These are phyloP conservation scores for Rhizopus sp. DNA, from an alignment of 371 early-diverging fungal species.

Conservation along the genomic window DNA sequence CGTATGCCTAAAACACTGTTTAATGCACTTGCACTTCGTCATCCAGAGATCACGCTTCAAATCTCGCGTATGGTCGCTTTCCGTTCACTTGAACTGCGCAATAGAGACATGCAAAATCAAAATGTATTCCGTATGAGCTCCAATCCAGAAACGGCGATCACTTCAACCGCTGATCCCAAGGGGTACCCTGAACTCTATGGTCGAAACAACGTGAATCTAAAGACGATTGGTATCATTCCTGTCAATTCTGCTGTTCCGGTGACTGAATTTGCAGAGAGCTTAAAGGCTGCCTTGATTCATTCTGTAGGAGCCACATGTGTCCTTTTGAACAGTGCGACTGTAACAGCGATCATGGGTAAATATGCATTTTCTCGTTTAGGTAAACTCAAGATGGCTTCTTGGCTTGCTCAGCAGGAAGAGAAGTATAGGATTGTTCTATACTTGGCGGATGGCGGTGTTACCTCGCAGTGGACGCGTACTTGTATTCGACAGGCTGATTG, in stretches of 20 bases:
- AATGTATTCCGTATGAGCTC: slow-evolving; percentile 16
- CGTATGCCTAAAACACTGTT: slow-evolving; percentile 95
- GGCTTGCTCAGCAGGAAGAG: slow-evolving; percentile 96
- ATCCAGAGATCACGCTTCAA: slow-evolving; percentile 91
- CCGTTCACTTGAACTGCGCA: slow-evolving; percentile 61
- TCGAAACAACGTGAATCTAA: slow-evolving; percentile 86
- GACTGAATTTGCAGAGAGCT: slow-evolving; percentile 82
- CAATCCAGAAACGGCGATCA: slow-evolving; percentile 6
- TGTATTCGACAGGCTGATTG: slow-evolving; percentile 98
- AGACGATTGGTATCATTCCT: slow-evolving; percentile 92
- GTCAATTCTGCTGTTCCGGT: slow-evolving; percentile 84
- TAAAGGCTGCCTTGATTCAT: slow-evolving; percentile 74
- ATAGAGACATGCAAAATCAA: slow-evolving; percentile 16
- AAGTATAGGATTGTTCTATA: slow-evolving; percentile 84
- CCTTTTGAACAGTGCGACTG: slow-evolving; percentile 78
- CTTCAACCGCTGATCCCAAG: slow-evolving; percentile 14
- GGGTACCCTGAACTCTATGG: slow-evolving; percentile 55
- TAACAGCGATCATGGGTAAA: slow-evolving; percentile 82
- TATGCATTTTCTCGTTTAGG: slow-evolving; percentile 93
- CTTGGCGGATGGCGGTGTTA: slow-evolving; percentile 91
- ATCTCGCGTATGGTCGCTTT: slow-evolving; percentile 90
- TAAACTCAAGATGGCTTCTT: slow-evolving; percentile 85
- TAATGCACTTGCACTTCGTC: slow-evolving; percentile 82
- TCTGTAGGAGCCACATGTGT: slow-evolving; percentile 74
- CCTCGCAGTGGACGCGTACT: slow-evolving; percentile 93